phyloP scores from a whole-genome alignment of 495 filamentous ascomycete genomes.

The Penicillium daleae region DNA sequence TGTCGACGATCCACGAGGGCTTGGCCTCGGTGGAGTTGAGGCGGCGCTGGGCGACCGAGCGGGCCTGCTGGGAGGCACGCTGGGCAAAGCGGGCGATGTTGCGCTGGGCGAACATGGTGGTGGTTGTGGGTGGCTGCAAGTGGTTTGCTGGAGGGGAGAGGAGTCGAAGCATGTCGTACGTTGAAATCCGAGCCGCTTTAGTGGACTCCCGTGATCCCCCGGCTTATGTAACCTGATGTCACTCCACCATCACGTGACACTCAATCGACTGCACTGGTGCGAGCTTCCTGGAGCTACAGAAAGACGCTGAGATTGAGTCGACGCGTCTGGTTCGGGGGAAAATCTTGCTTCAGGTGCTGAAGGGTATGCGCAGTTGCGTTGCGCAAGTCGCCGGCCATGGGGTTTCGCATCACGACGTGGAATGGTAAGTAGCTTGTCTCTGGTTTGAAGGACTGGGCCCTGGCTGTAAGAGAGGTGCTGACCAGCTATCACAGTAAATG shows the following conservation, averaged over 20 bases:
- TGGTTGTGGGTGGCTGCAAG: conserved; percentile 17
- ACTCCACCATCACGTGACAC: conserved; percentile 39
- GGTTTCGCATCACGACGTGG: conserved; percentile 85
- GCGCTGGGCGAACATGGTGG: conserved; percentile 67
- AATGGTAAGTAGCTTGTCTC: conserved; percentile 62
- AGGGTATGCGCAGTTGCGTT: conserved; percentile 24
- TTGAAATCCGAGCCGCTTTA: conserved; percentile 45
- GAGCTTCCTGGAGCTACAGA: neutral
- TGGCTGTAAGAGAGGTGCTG: conserved; percentile 6
- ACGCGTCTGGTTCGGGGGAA: neutral
- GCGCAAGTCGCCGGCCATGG: conserved; percentile 53
- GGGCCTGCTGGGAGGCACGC: conserved; percentile 62
- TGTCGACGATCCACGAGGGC: conserved; percentile 64
- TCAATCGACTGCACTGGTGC: neutral
- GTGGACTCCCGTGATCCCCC: conserved; percentile 48
- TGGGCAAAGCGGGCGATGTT: conserved; percentile 61
- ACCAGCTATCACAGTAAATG: conserved; percentile 69
- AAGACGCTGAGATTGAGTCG: neutral
- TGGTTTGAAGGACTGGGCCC: conserved; percentile 1
- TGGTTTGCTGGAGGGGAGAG: conserved; percentile 25
- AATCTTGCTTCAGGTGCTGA: neutral
- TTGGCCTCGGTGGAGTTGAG: conserved; percentile 61
- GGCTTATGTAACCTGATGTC: conserved; percentile 51
- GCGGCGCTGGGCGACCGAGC: conserved; percentile 66
- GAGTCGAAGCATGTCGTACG: conserved; percentile 32